Base-by-base conservation (phyloP, 441 rosid species). In the Gossypium trilobum region DNA sequence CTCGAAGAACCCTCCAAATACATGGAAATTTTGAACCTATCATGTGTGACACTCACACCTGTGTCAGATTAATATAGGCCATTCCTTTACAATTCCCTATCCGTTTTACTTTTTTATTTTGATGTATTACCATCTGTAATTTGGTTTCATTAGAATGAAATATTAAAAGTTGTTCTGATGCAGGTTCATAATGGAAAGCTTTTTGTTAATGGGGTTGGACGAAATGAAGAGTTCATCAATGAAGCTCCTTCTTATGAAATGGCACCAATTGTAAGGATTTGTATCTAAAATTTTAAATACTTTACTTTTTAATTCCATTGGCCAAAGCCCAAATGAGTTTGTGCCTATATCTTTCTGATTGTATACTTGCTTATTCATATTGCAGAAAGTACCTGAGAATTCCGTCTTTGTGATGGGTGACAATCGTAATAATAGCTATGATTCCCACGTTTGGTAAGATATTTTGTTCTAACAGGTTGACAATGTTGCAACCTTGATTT, bases 341-440 rank as follows among this genome's bases (percentile, higher is more conserved):
- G 39, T 68, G 27, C 42, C 52, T 27, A 57, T 29, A 10, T 17
- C 5, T 19, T 55, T 10, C 48, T 60, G 39, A 48, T 66, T 50
- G 36, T 71, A 29, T 56, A 76, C 23, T 58, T 71, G 75, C 9
- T 33, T 20, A 54, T 48, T 42, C 50, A 52, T 74, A 23, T 29
- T 73, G 83, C 87, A 92, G 99, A 84, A 79, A 5, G 88, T 91
- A 75, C 97, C 96, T 0, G 91, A 87, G 77, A 87, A 89, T 67
- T 88, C 86, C 1, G 97, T 91, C 50, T 92, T 92, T 68, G 97
- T 94, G 79, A 94, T 94, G 97, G 99, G 99, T 29, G 99, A 95
- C 59, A 94, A 95, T 75, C 89, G 98, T 8, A 95, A 95, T 79
- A 92, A 95, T 72, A 91, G 95, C 77, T 95, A 95, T 10, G 99